Evolutionary conservation across 257 asterid genomes (phyloP).

Genomic region (Plantago ovata): DNA sequence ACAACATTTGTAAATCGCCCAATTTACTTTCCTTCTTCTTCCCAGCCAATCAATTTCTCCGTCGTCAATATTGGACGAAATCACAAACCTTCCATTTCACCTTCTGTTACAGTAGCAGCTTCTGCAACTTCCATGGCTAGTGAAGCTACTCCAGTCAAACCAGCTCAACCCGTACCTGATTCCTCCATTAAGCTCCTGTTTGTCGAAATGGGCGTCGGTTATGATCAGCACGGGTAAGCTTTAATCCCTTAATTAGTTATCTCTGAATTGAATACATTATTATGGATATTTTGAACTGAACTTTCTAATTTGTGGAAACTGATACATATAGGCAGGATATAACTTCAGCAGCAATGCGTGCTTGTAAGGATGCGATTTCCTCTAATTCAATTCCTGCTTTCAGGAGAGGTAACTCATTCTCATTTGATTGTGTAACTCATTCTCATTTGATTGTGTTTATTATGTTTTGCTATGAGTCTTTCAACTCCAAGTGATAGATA

Average conservation of each 20-base stretch:
- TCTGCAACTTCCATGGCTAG: conserved; percentile 43
- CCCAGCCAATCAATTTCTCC: conserved; percentile 13
- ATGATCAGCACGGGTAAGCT: conserved; percentile 89
- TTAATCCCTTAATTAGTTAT: neutral
- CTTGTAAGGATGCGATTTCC: conserved; percentile 86
- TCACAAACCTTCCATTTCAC: conserved; percentile 13
- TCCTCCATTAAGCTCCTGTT: conserved; percentile 80
- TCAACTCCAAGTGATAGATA: no score
- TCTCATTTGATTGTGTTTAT: no score
- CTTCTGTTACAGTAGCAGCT: conserved; percentile 19
- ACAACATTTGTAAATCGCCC: conserved; percentile 16
- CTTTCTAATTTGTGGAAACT: neutral
- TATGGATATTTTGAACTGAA: neutral
- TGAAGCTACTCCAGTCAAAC: conserved; percentile 26
- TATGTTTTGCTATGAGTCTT: no score
- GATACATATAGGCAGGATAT: conserved; percentile 62
- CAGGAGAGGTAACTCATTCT: conserved; percentile 52
- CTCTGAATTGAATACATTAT: neutral
- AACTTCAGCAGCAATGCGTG: conserved; percentile 90
- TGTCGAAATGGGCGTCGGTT: conserved; percentile 98
- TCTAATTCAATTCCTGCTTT: conserved; percentile 94
- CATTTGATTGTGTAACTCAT: no score
- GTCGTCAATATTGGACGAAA: neutral
- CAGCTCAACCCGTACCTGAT: conserved; percentile 44
- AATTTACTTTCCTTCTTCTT: conserved; percentile 7